Conservation (phyloP, 2,329 filamentous ascomycete genomes). For the Alternaria tenuissima region DNA sequence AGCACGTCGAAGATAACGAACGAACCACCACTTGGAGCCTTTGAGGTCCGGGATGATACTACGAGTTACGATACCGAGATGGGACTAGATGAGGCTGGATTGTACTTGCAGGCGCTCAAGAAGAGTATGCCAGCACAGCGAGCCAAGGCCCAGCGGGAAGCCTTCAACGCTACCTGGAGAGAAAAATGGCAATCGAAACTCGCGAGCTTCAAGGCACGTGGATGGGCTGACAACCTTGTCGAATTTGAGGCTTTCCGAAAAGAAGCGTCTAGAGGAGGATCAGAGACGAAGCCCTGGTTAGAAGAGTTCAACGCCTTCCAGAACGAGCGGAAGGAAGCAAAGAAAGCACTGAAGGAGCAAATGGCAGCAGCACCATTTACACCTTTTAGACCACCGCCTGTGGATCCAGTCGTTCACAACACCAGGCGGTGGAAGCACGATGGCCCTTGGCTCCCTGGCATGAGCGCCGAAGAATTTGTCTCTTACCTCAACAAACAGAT, state of each 20-base stretch:
- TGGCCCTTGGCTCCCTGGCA: slow-evolving; percentile 66
- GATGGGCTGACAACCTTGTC: slow-evolving; percentile 5
- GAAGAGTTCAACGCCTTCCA: slow-evolving; percentile 10
- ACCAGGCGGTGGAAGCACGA: slow-evolving; percentile 63
- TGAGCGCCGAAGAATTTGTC: slow-evolving; percentile 64
- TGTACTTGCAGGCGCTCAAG: slow-evolving; percentile 37
- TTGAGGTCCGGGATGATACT: slow-evolving; percentile 44
- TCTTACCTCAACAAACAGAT: slow-evolving; percentile 58
- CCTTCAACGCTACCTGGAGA: slow-evolving; percentile 12
- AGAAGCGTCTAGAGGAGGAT: background rate
- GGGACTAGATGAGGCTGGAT: slow-evolving; percentile 38
- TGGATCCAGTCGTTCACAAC: slow-evolving; percentile 35
- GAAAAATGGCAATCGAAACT: slow-evolving; percentile 17
- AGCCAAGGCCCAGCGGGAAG: slow-evolving; percentile 3
- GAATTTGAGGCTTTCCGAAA: slow-evolving; percentile 5
- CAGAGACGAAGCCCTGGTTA: slow-evolving; percentile 6
- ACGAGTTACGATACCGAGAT: slow-evolving; percentile 39
- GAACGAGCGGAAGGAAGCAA: slow-evolving; percentile 7
- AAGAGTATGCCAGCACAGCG: slow-evolving; percentile 24
- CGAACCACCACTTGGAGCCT: slow-evolving; percentile 33
- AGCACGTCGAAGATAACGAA: slow-evolving; percentile 32
- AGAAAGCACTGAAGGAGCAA: slow-evolving; percentile 20
- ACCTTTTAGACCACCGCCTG: slow-evolving; percentile 31
- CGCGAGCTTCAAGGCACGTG: slow-evolving; percentile 5
- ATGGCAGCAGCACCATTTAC: slow-evolving; percentile 16